Evolutionary conservation across 2,329 filamentous ascomycete species (phyloP), one percentile per base, ranked within the genome.

Genomic region (Fusarium pilosicola): DNA sequence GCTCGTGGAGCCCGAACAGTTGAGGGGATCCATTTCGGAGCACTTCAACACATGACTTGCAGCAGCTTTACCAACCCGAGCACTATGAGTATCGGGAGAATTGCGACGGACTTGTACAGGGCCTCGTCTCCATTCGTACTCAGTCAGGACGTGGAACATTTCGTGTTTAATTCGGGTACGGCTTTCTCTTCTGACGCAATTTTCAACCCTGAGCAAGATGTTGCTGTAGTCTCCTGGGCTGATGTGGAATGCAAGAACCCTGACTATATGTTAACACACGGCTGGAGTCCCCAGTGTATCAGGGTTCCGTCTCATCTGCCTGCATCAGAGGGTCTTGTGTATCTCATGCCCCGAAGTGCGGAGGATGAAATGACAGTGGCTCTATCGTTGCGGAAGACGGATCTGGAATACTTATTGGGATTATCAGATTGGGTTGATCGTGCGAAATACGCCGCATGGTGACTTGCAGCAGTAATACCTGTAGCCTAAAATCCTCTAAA

Each of bases 361-460:
- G 7, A 24, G 15, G 10, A 10, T 24, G 30, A n/a, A 18, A 51
- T 34, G 17, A n/a, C 30, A 17, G 48, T 34, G 17, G 48, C 30
- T 32, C 3, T 51, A 9, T 18, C 48, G 15, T 51, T 51, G 30
- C 30, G 48, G 22, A 15, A 34, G 48, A 24, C 15, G 30, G 48
- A 34, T 34, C 22, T 51, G 30, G 15, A 51, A 6, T 14, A 5
- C 15, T 18, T 51, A 3, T 10, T 51, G 10, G 8, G 3, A 18
- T 32, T 12, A 30, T 3, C 22, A 24, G 30, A 24, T 5, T 51
- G 48, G 48, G 6, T 9, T 13, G 17, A 51, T 4, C n/a, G 11
- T 24, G 7, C 11, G 22, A 10, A 0, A 13, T 32, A 18, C 8
- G n/a, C 13, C 30, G 5, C 3, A 6, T 14, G 13, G 3, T 13